Conservation (phyloP, 2,329 filamentous ascomycete species). For the Endocalyx cinctus region DNA sequence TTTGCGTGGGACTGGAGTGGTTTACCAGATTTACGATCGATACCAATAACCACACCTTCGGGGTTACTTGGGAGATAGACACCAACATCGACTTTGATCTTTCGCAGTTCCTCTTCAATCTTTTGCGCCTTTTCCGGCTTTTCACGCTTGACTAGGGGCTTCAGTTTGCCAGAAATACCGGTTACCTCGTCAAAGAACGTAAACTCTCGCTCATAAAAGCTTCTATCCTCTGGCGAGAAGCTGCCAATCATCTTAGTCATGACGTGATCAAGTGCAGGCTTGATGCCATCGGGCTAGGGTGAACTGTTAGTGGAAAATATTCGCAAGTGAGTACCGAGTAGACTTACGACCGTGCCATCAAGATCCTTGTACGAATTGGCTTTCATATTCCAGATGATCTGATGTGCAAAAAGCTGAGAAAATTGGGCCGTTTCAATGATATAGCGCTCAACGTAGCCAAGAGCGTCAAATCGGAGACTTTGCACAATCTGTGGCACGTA, state of each 20-base stretch:
- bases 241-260: conserved; percentile 77
- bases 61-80: conserved; percentile 97
- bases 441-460: conserved; percentile 94
- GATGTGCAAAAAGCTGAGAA: conserved; percentile 97
- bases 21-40: conserved; percentile 96
- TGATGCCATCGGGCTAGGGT: conserved; percentile 79
- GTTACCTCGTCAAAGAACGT: conserved; percentile 98
- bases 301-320: conserved; percentile 15
- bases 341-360: conserved; percentile 72
- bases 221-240: conserved; percentile 73
- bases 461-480: conserved; percentile 81
- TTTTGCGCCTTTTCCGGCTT: conserved; percentile 99
- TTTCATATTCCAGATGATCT: conserved; percentile 99
- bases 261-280: conserved; percentile 88
- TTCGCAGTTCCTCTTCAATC: conserved; percentile 95
- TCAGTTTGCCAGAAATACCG: conserved; percentile 88
- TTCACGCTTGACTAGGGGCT: conserved; percentile 83
- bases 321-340: neutral
- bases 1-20: conserved; percentile 97
- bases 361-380: conserved; percentile 98
- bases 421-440: conserved; percentile 96
- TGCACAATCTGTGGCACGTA: conserved; percentile 99
- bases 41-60: conserved; percentile 93
- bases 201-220: conserved; percentile 93
- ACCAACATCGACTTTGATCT: conserved; percentile 94